phyloP scores from a whole-genome alignment of 108 stramenopile genomes.

The Fistulifera solaris region DNA sequence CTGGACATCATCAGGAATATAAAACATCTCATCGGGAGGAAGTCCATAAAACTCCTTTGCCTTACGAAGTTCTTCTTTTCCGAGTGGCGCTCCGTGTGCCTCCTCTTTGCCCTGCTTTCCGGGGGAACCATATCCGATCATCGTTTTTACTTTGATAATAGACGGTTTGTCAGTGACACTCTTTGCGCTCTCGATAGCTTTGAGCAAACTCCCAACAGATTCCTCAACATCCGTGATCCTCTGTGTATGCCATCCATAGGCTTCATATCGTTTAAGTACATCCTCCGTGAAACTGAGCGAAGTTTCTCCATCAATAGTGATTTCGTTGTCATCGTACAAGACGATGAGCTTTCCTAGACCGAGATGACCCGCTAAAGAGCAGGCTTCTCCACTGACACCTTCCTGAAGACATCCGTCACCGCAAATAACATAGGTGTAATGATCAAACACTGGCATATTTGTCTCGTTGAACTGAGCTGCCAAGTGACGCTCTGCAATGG shows the following conservation, averaged over 20 bases:
- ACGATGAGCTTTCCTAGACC: conserved; percentile 93
- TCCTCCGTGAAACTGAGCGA: conserved; percentile 90
- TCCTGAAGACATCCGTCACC: conserved; percentile 98
- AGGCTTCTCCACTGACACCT: conserved; percentile 91
- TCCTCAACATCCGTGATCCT: conserved; percentile 75
- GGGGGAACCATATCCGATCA: conserved; percentile 88
- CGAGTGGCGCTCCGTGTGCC: conserved; percentile 93
- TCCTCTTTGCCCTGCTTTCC: conserved; percentile 61
- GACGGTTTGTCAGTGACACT: conserved; percentile 74
- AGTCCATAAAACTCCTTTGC: conserved; percentile 61
- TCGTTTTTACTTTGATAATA: conserved; percentile 89
- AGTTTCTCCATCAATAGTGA: conserved; percentile 96
- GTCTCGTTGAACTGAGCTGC: conserved; percentile 87
- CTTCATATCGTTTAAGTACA: conserved; percentile 87
- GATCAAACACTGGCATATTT: conserved; percentile 66
- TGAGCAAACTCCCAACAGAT: conserved; percentile 63
- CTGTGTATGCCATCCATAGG: conserved; percentile 97
- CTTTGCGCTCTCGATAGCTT: conserved; percentile 77
- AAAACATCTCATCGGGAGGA: conserved; percentile 42
- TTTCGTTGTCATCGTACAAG: conserved; percentile 96
- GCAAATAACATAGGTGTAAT: conserved; percentile 94
- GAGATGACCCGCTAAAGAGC: conserved; percentile 89
- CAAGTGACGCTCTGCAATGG: conserved; percentile 87
- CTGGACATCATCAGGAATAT: conserved; percentile 53
- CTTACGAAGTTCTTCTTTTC: conserved; percentile 60